These are phyloP conservation scores for Neoscytalidium dimidiatum DNA, from an alignment of 2,329 filamentous ascomycete species.

Conservation along the genomic window DNA sequence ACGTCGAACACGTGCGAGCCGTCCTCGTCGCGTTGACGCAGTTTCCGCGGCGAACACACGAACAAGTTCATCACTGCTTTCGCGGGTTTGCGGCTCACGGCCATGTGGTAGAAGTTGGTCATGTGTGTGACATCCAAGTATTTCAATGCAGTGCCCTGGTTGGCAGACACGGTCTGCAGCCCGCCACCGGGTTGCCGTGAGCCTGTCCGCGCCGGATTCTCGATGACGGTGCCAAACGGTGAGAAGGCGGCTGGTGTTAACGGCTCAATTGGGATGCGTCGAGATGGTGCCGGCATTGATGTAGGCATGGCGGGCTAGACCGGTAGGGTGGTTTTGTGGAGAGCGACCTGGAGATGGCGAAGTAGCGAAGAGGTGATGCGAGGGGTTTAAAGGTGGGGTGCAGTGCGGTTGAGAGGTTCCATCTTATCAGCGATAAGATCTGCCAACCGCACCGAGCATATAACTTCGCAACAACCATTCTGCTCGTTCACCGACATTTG, in stretches of 20 bases:
- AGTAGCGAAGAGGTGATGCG: neutral
- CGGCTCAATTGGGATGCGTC: constrained; percentile 60
- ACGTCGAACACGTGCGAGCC: constrained; percentile 61
- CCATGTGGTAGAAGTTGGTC: constrained; percentile 68
- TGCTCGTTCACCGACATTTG: neutral
- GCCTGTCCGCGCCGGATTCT: constrained; percentile 63
- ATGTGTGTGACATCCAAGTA: constrained; percentile 79
- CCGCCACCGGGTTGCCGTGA: constrained; percentile 42
- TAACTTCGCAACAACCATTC: neutral
- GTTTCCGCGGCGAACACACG: constrained; percentile 69
- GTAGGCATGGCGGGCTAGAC: constrained; percentile 26
- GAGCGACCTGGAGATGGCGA: neutral
- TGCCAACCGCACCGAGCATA: neutral
- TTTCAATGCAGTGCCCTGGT: constrained; percentile 88
- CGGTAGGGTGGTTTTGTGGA: neutral
- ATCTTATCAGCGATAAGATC: constrained; percentile 1
- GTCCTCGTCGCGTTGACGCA: constrained; percentile 39
- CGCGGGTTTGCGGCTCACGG: constrained; percentile 59
- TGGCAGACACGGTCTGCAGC: constrained; percentile 60
- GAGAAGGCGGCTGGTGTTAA: constrained; percentile 71
- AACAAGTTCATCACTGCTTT: constrained; percentile 83
- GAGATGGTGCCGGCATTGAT: constrained; percentile 41
- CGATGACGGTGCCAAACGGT: constrained; percentile 80
- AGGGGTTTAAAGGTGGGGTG: neutral
- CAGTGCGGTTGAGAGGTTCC: neutral